Percentiles rank a stretch among this genome's conserved stretches.
Evolutionary conservation across 345 rosid species (phyloP).

Genomic region (Populus ilicifolia): DNA sequence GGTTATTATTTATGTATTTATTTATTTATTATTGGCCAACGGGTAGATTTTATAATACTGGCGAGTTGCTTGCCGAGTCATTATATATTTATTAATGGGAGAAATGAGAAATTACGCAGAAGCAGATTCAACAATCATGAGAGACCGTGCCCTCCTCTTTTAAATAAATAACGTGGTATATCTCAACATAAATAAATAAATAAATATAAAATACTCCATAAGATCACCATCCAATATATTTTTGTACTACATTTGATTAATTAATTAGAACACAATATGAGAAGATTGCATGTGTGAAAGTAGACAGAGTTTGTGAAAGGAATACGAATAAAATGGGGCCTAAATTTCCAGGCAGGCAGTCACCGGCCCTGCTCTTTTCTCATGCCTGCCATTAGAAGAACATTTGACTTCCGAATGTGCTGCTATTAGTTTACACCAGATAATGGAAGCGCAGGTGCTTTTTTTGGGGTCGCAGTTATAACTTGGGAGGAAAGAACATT

Average conservation of each 20-base stretch:
- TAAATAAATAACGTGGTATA: not conserved
- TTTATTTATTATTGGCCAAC: not conserved
- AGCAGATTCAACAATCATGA: slow-evolving; percentile 1
- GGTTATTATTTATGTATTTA: not conserved
- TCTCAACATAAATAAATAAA: not conserved
- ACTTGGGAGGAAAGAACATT: not conserved
- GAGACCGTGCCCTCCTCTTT: not conserved
- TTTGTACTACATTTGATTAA: not conserved
- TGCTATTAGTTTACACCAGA: not conserved
- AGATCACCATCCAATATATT: not conserved
- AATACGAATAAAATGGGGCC: not conserved
- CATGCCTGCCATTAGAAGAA: not conserved
- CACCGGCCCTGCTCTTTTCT: not conserved
- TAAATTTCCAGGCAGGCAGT: not conserved
- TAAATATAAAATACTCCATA: not conserved
- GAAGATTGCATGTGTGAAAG: not conserved
- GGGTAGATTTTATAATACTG: not conserved
- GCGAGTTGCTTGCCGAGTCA: not conserved
- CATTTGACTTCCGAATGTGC: not conserved
- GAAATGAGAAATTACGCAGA: too few relatives aligned
- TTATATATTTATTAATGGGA: not conserved
- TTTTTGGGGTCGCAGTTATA: too few relatives aligned
- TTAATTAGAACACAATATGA: not conserved
- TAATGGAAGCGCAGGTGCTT: not conserved
- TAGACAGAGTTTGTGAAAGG: not conserved